Evolutionary conservation across 805 yeast species (phyloP), one percentile per base, ranked within the genome.

Genomic region (Nakazawaea populi): DNA sequence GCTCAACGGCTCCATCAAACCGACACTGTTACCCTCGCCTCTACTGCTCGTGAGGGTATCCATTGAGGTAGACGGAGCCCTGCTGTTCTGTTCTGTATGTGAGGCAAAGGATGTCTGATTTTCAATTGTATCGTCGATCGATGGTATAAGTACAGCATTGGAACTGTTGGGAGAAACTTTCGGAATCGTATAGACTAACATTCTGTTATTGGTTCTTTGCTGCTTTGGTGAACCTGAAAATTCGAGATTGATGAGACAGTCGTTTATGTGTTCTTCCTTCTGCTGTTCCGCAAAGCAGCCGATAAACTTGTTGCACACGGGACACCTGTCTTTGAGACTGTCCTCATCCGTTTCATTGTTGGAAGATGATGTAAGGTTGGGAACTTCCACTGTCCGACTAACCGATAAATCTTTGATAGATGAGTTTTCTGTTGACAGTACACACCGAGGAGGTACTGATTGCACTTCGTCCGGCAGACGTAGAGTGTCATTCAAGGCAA

Each of bases 161-260:
- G 50, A 32, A 41, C 12, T 11, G 28, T 27, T 18, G 28, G 24
- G 32, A 7, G 48, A 70, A 64, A 24, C 60, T 52, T 57, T 53
- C 0, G 82, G 81, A 46, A 79, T 71, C 47, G 72, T 78, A 64
- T 87, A 89, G 1, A 90, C 94, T 46, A 94, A 71, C 97, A 94
- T 91, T 53, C 96, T 76, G 63, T 91, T 91, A 32, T 77, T 71
- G 4, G 75, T 69, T 42, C 89, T 66, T 47, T 75, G 74, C 49
- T 77, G 76, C 36, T 77, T 78, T 5, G 82, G 79, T 39, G 80
- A 73, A n/a, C 87, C 85, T 47, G 82, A 77, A 58, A 77, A 81
- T 54, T 84, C 85, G 29, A 86, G 79, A 42, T 66, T 66, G 11
- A 61, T 66, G 14, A 94, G 63, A 64, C 99, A 94, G 6, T 72